Conservation (phyloP, 257 asterid genomes). For the Cordia subcordata region DNA sequence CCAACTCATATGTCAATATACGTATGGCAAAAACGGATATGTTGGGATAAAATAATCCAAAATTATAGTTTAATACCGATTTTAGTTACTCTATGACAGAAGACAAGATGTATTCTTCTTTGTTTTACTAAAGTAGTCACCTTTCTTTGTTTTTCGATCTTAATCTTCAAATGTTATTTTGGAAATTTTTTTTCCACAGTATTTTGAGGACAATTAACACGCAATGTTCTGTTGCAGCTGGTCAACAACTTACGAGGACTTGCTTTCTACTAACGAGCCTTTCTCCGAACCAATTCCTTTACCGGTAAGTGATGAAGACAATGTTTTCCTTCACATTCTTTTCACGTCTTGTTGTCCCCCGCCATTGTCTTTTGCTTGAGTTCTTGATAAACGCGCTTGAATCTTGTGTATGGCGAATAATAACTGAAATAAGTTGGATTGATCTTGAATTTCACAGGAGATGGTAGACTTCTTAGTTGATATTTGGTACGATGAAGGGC, state of each 20-base stretch:
- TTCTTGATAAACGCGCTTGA: not conserved
- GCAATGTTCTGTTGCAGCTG: conserved; percentile 57
- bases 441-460: conserved; percentile 46
- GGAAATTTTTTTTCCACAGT: too few relatives aligned
- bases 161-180: too few relatives aligned
- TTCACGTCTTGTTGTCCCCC: not conserved
- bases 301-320: conserved; percentile 41
- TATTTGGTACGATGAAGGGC: conserved; percentile 91
- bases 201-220: not conserved
- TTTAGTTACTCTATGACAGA: too few relatives aligned
- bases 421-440: conserved; percentile 4
- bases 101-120: too few relatives aligned
- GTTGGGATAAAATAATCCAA: too few relatives aligned
- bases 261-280: conserved; percentile 74
- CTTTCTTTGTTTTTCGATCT: too few relatives aligned
- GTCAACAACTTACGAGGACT: conserved; percentile 80
- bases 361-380: not conserved
- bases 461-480: conserved; percentile 94
- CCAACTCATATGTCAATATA: too few relatives aligned
- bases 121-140: too few relatives aligned
- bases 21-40: too few relatives aligned
- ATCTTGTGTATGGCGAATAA: too few relatives aligned
- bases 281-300: conserved; percentile 67
- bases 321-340: not conserved
- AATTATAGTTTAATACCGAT: too few relatives aligned